Evolutionary conservation across 2,329 filamentous ascomycete genomes (phyloP), one percentile per base, ranked within the genome.

Genomic region (Zalaria sp.): DNA sequence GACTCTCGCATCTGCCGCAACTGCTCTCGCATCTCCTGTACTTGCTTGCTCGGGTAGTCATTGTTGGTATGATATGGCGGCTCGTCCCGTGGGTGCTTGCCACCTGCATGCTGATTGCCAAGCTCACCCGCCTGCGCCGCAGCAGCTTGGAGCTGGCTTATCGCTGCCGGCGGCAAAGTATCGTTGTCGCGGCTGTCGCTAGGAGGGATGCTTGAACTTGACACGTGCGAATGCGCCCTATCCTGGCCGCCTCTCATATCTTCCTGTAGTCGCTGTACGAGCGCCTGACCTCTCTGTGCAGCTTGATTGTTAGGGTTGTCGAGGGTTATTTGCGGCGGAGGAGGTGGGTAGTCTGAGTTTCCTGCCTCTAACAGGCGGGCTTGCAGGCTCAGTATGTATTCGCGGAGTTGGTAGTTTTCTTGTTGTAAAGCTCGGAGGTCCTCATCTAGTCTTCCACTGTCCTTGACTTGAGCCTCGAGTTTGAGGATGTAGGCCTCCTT

Each of bases 401-500:
- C 87, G 51, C 88, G 80, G 35, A 98, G 69, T 47, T 83, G 78
- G 58, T 88, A 91, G 63, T 95, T 94, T 60, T 98, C 89, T 27
- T 76, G 71, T 57, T 94, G 85, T 26, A 93, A 66, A n/a, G 72
- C 67, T 60, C 93, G 91, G 62, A 77, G 86, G 43, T 75, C 77
- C 47, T 83, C 75, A 50, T 87, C 83, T 62, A 94, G 75, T 11
- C 77, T 72, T 51, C 77, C 73, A 50, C 78, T 83, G 27, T 91
- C 84, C 54, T 85, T 80, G 40, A 95, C 86, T 59, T 96, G 85
- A 57, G 91, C 83, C 63, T 98, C 91, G 5, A 98, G 74, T 60
- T 93, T 93, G 68, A 93, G 93, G 62, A 98, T 98, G 61, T 98
- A 95, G 37, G 85, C 84, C 64, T 98, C 91, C 60, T 98, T 98